Evolutionary conservation across 768 basidiomycete species (phyloP).

Genomic region (Cubamyces lactineus): DNA sequence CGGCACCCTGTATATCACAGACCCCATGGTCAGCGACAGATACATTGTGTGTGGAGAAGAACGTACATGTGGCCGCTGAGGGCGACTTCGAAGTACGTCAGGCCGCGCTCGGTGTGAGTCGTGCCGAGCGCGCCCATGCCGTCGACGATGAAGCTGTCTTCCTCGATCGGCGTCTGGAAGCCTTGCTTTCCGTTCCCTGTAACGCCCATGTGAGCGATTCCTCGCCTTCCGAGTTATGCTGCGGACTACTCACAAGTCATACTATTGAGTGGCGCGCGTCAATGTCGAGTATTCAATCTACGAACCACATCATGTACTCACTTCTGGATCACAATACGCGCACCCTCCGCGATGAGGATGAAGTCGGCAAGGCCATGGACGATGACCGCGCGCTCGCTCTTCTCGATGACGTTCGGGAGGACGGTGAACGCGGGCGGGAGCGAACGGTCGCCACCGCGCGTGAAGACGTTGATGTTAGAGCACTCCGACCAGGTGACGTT

Average conservation of each 20-base stretch:
- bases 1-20: slow-evolving; percentile 50
- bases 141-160: slow-evolving; percentile 72
- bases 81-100: slow-evolving; percentile 67
- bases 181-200: slow-evolving; percentile 68
- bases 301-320: slow-evolving; percentile 22
- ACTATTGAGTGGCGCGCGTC: slow-evolving; percentile 24
- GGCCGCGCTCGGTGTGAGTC: slow-evolving; percentile 64
- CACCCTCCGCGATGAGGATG: slow-evolving; percentile 70
- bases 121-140: slow-evolving; percentile 71
- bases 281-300: slow-evolving; percentile 33
- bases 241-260: slow-evolving; percentile 43
- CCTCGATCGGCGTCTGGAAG: slow-evolving; percentile 66
- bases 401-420: slow-evolving; percentile 76
- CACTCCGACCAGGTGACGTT: slow-evolving; percentile 68
- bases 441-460: slow-evolving; percentile 53
- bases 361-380: slow-evolving; percentile 77
- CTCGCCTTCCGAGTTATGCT: background rate
- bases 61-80: slow-evolving; percentile 74
- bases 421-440: slow-evolving; percentile 65
- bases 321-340: slow-evolving; percentile 43
- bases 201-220: too few relatives aligned
- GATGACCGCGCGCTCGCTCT: slow-evolving; percentile 68
- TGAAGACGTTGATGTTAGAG: slow-evolving; percentile 61
- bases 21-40: background rate
- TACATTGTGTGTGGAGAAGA: background rate